Evolutionary conservation across 768 basidiomycete species (phyloP), one percentile per base, ranked within the genome.

Genomic region (Boletus rubropictus): DNA sequence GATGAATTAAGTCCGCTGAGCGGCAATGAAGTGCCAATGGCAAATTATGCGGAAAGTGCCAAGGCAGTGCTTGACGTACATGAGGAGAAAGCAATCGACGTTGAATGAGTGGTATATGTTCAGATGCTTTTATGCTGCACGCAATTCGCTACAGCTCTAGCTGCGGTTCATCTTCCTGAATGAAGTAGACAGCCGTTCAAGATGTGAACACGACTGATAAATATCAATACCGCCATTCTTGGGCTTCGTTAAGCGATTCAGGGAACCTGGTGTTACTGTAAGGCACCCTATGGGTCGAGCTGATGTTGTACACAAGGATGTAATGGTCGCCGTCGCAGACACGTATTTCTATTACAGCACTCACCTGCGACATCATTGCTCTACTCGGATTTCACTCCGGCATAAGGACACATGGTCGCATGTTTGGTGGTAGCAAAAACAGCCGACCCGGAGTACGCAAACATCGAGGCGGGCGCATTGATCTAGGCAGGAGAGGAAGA

Each of bases 21-120:
- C 50, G 50, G 53, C 31, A 45, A 57, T 47, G 50, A 50, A 34
- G 18, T 44, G 20, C 29, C 43, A 1, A 38, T 56, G 47, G 56
- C 39, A 3, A 49, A 44, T 39, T 52, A 44, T 45, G 44, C 53
- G 46, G 48, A 50, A 47, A 42, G 46, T 36, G 50, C 24, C 0
- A 39, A 20, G 45, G 50, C 53, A 14, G 46, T 52, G 46, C 46
- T 50, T 35, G 50, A 54, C 46, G 48, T 42, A 54, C 40, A 33
- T 7, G 21, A 34, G 14, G 42, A 47, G 22, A 41, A 38, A 28
- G 42, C 51, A 2, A 10, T 51, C n/a, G 39, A 4, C 42, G 49
- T 36, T 55, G 35, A 4, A 52, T 47, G 42, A 41, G 47, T 34
- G 35, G 48, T 18, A 41, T 51, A 37, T 15, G 42, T 28, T 34